Percentiles rank a stretch among this genome's conserved stretches.
Evolutionary conservation across 139 green algal species (phyloP).

Genomic region (Tetradesmus obliquus): DNA sequence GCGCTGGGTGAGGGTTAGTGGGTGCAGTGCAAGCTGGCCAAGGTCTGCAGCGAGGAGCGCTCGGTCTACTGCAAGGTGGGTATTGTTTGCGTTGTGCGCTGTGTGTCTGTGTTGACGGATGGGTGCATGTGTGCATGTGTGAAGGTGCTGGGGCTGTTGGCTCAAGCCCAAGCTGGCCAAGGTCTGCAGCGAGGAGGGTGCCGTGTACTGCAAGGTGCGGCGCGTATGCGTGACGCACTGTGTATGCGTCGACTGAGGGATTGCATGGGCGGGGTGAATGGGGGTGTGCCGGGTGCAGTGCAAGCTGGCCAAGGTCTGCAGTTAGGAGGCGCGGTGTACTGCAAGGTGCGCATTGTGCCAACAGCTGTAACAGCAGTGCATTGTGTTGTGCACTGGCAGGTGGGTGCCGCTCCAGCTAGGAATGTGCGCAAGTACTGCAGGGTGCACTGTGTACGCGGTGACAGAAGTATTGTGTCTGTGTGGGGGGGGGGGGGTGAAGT

Average conservation of each 20-base stretch:
- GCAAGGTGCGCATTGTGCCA: not conserved
- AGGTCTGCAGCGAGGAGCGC: slow-evolving; percentile 83
- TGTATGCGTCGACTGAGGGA: not conserved
- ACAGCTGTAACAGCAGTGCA: no score
- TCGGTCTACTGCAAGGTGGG: slow-evolving; percentile 79
- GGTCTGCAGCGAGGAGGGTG: slow-evolving; percentile 81
- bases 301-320: no score
- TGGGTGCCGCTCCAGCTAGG: no score
- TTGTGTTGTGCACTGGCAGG: no score
- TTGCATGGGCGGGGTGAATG: not conserved
- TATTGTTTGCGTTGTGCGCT: not conserved
- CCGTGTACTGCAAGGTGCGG: slow-evolving; percentile 80
- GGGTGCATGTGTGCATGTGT: not conserved
- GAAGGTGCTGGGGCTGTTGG: slow-evolving; percentile 40
- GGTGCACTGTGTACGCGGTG: no score
- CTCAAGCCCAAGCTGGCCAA: slow-evolving; percentile 75
- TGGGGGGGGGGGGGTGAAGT: no score
- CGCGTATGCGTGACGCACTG: no score
- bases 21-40: slow-evolving; percentile 63
- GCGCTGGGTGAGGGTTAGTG: not conserved
- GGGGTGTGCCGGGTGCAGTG: not conserved
- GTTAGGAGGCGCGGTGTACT: no score
- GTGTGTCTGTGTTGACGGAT: not conserved
- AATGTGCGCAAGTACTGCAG: no score
- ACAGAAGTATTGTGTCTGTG: no score